A percentile compares a stretch with the other conserved stretches of the same genome.
These are phyloP conservation scores for Penicillium occitanis DNA, from an alignment of 2,329 filamentous ascomycete genomes.

Conservation along the genomic window DNA sequence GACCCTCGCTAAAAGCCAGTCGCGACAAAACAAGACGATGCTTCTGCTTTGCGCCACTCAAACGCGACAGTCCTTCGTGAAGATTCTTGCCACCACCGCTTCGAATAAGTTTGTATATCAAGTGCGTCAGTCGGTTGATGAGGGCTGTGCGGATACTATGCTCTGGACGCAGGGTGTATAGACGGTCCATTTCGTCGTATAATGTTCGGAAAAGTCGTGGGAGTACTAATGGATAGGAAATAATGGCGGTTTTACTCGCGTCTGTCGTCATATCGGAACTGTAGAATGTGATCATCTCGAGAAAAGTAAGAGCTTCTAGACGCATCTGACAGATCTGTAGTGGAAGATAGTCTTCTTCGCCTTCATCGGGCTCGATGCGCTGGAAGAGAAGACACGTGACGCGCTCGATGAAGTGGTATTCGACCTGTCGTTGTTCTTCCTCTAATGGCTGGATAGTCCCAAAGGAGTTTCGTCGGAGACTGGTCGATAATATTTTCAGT, in stretches of 20 bases:
- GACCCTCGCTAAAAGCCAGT: slow-evolving; percentile 79
- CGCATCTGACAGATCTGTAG: slow-evolving; percentile 45
- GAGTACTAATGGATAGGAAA: slow-evolving; percentile 66
- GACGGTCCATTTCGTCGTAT: slow-evolving; percentile 66
- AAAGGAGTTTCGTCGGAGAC: slow-evolving; percentile 54
- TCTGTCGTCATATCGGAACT: slow-evolving; percentile 60
- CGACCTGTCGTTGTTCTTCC: slow-evolving; percentile 41
- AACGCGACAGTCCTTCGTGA: slow-evolving; percentile 66
- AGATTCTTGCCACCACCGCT: slow-evolving; percentile 67
- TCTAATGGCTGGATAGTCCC: slow-evolving; percentile 52
- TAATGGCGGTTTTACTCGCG: slow-evolving; percentile 63
- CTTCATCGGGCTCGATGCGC: slow-evolving; percentile 48
- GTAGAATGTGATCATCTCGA: slow-evolving; percentile 45
- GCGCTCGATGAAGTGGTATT: slow-evolving; percentile 55
- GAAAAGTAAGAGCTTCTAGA: slow-evolving; percentile 45
- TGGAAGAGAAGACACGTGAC: slow-evolving; percentile 60
- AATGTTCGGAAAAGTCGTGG: slow-evolving; percentile 73
- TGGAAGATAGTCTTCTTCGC: slow-evolving; percentile 40
- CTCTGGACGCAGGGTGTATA: slow-evolving; percentile 56
- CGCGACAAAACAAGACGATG: slow-evolving; percentile 78
- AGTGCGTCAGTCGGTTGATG: slow-evolving; percentile 60
- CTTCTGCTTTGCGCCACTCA: slow-evolving; percentile 73
- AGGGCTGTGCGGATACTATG: slow-evolving; percentile 50
- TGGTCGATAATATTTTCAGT: slow-evolving; percentile 57
- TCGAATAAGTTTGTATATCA: slow-evolving; percentile 61